Percentiles rank a stretch among this genome's conserved stretches.
Conservation (phyloP, 176 grass and related monocot species). For the Leersia perrieri region DNA sequence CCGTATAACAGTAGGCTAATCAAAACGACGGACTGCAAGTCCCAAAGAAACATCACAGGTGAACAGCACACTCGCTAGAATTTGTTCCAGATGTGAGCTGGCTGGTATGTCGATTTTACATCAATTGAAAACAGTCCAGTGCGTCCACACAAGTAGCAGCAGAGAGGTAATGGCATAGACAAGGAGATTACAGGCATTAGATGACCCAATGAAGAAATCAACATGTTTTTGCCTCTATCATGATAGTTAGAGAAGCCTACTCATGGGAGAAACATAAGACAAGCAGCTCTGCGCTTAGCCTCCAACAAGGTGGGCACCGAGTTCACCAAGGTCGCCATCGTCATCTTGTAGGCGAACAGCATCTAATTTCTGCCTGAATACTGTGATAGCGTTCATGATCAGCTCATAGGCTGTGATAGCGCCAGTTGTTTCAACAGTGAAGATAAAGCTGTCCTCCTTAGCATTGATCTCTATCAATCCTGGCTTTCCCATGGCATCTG, state of each 20-base stretch:
- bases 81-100: not conserved
- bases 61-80: slow-evolving; percentile 3
- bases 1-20: not conserved
- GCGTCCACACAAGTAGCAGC: not conserved
- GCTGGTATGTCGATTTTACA: not conserved
- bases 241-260: slow-evolving; percentile 22
- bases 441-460: slow-evolving; percentile 89
- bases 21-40: not conserved
- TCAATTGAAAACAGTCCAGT: not conserved
- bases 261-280: not conserved
- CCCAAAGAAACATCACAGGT: not conserved
- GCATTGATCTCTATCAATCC: slow-evolving; percentile 76
- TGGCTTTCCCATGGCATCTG: slow-evolving; percentile 86
- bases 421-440: slow-evolving; percentile 82
- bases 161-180: not conserved
- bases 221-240: not conserved
- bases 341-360: slow-evolving; percentile 81
- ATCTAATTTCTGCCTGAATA: slow-evolving; percentile 83
- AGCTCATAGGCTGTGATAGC: slow-evolving; percentile 76
- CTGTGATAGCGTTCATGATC: slow-evolving; percentile 68
- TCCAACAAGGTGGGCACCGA: slow-evolving; percentile 69
- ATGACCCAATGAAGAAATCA: not conserved
- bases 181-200: not conserved
- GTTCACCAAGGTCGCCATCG: slow-evolving; percentile 61
- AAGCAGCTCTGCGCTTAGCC: not conserved